These are phyloP conservation scores for Blastocrithidia nonstop DNA, from an alignment of 208 protist genomes.

Conservation along the genomic window DNA sequence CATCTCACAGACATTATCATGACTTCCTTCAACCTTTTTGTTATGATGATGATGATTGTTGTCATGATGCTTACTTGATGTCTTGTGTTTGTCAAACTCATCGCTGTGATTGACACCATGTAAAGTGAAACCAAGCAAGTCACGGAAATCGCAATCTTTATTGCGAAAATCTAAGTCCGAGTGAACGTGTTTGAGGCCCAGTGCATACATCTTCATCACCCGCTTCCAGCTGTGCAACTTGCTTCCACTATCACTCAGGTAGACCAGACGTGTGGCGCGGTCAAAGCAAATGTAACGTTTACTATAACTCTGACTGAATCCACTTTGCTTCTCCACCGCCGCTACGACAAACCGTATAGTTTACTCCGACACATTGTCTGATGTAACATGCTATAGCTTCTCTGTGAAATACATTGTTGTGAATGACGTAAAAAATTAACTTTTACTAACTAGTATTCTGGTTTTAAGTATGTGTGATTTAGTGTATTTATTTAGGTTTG, in stretches of 20 bases:
- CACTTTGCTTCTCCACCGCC: conserved; percentile 25
- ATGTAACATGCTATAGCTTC: no score
- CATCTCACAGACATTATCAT: conserved; percentile 6
- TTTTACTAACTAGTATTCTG: no score
- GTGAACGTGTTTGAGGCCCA: conserved; percentile 5
- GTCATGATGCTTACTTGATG: no score
- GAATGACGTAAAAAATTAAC: no score
- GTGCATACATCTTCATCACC: conserved; percentile 23
- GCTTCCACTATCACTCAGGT: conserved; percentile 11
- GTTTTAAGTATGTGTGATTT: no score
- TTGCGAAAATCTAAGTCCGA: conserved; percentile 9
- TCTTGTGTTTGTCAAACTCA: no score
- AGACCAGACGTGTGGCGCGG: conserved; percentile 15
- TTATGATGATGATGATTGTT: no score
- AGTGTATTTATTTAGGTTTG: no score
- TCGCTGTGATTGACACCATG: conserved; percentile 8
- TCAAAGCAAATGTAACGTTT: conserved; percentile 20
- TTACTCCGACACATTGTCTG: no score
- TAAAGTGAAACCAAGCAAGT: conserved; percentile 10
- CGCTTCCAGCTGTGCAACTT: conserved; percentile 16
- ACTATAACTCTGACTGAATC: conserved; percentile 9
- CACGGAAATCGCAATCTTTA: conserved; percentile 7
- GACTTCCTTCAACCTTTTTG: not conserved
- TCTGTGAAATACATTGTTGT: no score
- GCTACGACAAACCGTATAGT: conserved; percentile 9